Conservation (phyloP, 495 filamentous ascomycete species). For the Penicillium steckii region DNA sequence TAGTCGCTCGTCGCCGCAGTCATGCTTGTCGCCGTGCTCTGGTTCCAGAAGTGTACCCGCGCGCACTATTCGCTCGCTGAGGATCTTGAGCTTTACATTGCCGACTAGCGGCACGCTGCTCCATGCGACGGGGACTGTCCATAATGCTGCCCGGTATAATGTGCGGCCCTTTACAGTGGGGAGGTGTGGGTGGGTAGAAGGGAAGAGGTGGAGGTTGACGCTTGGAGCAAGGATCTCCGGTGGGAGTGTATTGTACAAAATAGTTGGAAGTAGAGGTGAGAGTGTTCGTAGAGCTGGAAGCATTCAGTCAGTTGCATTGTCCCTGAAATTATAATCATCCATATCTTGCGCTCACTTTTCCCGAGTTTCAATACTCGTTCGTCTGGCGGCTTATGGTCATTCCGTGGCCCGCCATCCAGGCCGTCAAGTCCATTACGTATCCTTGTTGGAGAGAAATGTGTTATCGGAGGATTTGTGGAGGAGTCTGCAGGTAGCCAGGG, state of each 20-base stretch:
- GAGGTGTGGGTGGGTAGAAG: slow-evolving; percentile 92
- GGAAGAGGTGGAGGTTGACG: slow-evolving; percentile 94
- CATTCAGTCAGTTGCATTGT: background rate
- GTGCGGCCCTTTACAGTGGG: slow-evolving; percentile 87
- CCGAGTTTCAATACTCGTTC: slow-evolving; percentile 86
- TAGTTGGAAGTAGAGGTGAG: slow-evolving; percentile 80
- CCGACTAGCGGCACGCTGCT: slow-evolving; percentile 85
- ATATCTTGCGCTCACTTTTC: slow-evolving; percentile 70
- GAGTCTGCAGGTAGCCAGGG: slow-evolving; percentile 26
- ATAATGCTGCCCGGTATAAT: slow-evolving; percentile 87
- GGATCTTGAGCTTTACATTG: slow-evolving; percentile 81
- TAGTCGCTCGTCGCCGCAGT: slow-evolving; percentile 67
- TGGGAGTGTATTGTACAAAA: slow-evolving; percentile 79
- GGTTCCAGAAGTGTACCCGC: slow-evolving; percentile 39
- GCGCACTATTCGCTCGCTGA: slow-evolving; percentile 81
- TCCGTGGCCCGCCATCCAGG: slow-evolving; percentile 6
- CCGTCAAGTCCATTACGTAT: slow-evolving; percentile 16
- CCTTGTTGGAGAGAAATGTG: slow-evolving; percentile 26
- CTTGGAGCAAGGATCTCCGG: slow-evolving; percentile 82
- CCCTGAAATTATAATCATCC: too few species aligned
- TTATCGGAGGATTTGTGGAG: slow-evolving; percentile 9
- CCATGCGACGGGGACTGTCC: slow-evolving; percentile 95
- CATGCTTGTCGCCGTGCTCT: slow-evolving; percentile 24
- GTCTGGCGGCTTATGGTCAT: slow-evolving; percentile 56
- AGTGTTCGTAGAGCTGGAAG: slow-evolving; percentile 75